phyloP scores from a whole-genome alignment of 1,284 basidiomycete species.

The Veloporphyrellus conicus region DNA sequence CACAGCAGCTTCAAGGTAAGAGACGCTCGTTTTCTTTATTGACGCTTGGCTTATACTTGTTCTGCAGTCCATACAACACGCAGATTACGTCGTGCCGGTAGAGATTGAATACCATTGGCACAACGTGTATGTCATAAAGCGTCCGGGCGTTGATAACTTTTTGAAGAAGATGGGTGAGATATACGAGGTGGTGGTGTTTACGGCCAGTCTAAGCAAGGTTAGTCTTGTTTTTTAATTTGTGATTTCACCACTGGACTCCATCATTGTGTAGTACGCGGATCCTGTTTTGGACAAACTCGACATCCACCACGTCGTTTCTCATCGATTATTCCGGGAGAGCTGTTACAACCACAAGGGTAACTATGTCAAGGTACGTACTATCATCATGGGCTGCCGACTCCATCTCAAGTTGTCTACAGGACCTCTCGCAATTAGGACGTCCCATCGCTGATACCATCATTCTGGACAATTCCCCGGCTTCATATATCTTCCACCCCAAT shows the following conservation, averaged over 20 bases:
- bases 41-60: constrained; percentile 10
- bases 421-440: constrained; percentile 93
- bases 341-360: constrained; percentile 99
- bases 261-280: constrained; percentile 78
- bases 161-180: constrained; percentile 96
- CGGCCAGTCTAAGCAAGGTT: constrained; percentile 94
- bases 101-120: constrained; percentile 98
- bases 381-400: constrained; percentile 3
- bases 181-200: constrained; percentile 98
- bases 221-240: constrained; percentile 1
- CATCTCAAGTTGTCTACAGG: constrained; percentile 47
- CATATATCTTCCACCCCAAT: constrained; percentile 99
- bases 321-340: constrained; percentile 95
- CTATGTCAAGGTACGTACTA: constrained; percentile 85
- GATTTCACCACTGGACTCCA: constrained; percentile 1
- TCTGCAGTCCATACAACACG: constrained; percentile 83
- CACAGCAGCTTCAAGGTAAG: constrained; percentile 89
- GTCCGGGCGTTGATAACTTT: constrained; percentile 96
- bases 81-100: constrained; percentile 97
- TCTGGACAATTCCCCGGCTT: constrained; percentile 97
- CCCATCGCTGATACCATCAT: constrained; percentile 94
- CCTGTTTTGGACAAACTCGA: constrained; percentile 97
- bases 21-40: constrained; percentile 1
- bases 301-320: constrained; percentile 86
- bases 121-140: constrained; percentile 98